These are phyloP conservation scores for Uromyces viciae-fabae DNA, from an alignment of 1,284 basidiomycete species.

Conservation along the genomic window DNA sequence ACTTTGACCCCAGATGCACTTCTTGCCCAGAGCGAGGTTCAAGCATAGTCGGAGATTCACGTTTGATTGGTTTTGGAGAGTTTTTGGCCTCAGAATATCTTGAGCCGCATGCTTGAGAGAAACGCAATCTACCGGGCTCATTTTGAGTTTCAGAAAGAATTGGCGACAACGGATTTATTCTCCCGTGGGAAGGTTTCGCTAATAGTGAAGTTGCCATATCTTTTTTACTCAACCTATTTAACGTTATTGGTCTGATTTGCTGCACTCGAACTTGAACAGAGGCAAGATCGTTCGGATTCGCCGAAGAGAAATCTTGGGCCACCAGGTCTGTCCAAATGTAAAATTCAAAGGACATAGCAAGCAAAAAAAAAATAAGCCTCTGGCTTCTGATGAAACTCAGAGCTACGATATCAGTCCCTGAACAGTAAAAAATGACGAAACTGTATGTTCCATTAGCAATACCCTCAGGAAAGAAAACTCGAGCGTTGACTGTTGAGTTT, in stretches of 20 bases:
- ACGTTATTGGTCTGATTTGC: background rate
- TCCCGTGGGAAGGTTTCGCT: background rate
- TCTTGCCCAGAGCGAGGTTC: slow-evolving; percentile 14
- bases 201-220: no score
- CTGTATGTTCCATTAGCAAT: slow-evolving; percentile 20
- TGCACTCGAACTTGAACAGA: background rate
- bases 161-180: no score
- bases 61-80: background rate
- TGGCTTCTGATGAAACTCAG: background rate
- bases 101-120: no score
- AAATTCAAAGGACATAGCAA: background rate
- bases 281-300: background rate
- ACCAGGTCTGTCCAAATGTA: background rate
- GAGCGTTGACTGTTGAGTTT: background rate
- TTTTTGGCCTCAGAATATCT: no score
- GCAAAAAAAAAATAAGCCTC: background rate
- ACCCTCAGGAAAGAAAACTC: slow-evolving; percentile 7
- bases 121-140: no score
- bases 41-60: slow-evolving; percentile 8
- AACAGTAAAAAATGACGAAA: background rate
- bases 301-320: slow-evolving; percentile 7
- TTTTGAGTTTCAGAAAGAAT: no score
- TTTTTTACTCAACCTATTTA: no score
- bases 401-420: background rate
- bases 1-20: background rate